Base-by-base conservation (phyloP, 75 land plant genomes). In the Selaginella tamariscina region DNA sequence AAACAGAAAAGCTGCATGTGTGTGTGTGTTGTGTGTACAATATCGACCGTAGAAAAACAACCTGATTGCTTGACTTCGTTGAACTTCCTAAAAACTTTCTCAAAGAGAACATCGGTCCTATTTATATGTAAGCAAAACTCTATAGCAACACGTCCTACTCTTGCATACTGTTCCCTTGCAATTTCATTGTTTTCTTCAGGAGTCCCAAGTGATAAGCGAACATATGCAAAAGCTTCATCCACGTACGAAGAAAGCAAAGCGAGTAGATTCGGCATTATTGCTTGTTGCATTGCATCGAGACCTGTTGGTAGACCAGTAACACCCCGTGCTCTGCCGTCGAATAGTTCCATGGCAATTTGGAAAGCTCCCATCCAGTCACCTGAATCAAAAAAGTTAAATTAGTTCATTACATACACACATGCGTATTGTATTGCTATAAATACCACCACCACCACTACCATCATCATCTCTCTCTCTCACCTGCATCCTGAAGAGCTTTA, bases 341-440 rank as follows among this genome's bases (percentile, higher is more conserved):
- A 95, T 32, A 90, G 77, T 68, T 85, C 85, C 87, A 91, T 85
- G 56, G 97, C 87, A 90, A 91, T 85, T 73, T 84, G 88, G 23
- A 95, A 74, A 5, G 99, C 88, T 71, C 99, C 97, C 96, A 91
- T 87, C 97, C 97, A 95, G 57, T 95, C 99, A 74, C 99, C 99
- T n/a, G n/a, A n/a, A n/a, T n/a, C n/a, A n/a, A n/a, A n/a, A n/a
- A n/a, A n/a, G n/a, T n/a, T n/a, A n/a, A n/a, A n/a, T n/a, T n/a
- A n/a, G n/a, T n/a, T n/a, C n/a, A n/a, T n/a, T n/a, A n/a, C n/a
- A n/a, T n/a, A n/a, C n/a, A n/a, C n/a, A n/a, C n/a, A n/a, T n/a
- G n/a, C n/a, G n/a, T n/a, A n/a, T n/a, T n/a, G n/a, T n/a, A n/a
- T n/a, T n/a, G n/a, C n/a, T n/a, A n/a, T n/a, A n/a, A n/a, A n/a